Evolutionary conservation across 192 early-diverging fungal species (phyloP).

Genomic region (Rhizophagus clarus): DNA sequence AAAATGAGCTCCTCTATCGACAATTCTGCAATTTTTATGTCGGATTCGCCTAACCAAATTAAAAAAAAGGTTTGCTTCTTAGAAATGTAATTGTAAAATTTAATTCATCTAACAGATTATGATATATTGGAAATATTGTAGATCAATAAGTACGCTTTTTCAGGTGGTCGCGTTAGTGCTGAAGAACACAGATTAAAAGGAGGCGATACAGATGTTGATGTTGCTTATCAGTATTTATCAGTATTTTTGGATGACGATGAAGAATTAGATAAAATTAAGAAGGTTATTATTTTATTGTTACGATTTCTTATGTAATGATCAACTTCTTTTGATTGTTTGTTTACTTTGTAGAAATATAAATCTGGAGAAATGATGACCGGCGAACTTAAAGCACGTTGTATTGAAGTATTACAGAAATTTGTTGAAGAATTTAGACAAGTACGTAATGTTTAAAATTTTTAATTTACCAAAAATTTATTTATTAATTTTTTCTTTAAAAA

Average conservation of each 20-base stretch:
- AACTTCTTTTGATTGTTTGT: not conserved
- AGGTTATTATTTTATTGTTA: conserved; percentile 28
- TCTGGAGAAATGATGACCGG: conserved; percentile 85
- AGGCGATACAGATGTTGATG: conserved; percentile 94
- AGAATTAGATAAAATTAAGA: conserved; percentile 71
- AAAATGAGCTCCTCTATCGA: conserved; percentile 96
- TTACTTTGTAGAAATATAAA: conserved; percentile 58
- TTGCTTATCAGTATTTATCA: conserved; percentile 89
- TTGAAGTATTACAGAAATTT: conserved; percentile 77
- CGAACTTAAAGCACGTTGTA: conserved; percentile 89
- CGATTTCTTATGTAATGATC: not conserved
- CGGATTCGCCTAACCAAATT: conserved; percentile 88
- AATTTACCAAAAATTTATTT: not conserved
- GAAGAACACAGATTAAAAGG: conserved; percentile 83
- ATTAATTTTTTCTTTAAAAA: not conserved
- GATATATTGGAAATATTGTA: conserved; percentile 4
- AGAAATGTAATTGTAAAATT: not conserved
- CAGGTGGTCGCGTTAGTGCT: conserved; percentile 84
- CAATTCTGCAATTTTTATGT: conserved; percentile 89
- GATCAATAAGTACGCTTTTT: conserved; percentile 95
- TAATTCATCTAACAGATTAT: not conserved
- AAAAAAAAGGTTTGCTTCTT: conserved; percentile 77
- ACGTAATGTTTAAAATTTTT: not conserved
- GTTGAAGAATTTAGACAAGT: conserved; percentile 78
- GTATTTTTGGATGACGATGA: conserved; percentile 96